These are phyloP conservation scores for Striga asiatica DNA, from an alignment of 257 asterid species.

Conservation along the genomic window DNA sequence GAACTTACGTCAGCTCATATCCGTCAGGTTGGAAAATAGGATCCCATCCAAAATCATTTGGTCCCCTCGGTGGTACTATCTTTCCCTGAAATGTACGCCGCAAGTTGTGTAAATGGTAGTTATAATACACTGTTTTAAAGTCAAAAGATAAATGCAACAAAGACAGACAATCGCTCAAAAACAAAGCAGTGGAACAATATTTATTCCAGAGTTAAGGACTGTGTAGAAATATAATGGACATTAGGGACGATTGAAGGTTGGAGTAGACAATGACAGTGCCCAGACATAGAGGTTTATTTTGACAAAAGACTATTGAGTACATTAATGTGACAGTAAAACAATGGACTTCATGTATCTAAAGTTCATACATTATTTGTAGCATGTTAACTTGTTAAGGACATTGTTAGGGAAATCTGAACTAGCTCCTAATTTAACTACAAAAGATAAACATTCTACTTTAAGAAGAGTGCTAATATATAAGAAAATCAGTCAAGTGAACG, in stretches of 20 bases:
- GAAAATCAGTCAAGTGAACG: background rate
- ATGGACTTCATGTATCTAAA: background rate
- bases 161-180: background rate
- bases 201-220: conserved; percentile 1
- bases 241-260: background rate
- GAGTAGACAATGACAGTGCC: background rate
- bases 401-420: background rate
- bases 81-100: conserved; percentile 55
- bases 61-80: conserved; percentile 85
- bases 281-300: background rate
- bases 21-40: conserved; percentile 91
- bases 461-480: background rate
- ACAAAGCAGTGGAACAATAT: background rate
- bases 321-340: background rate
- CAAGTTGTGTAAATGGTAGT: conserved; percentile 13
- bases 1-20: conserved; percentile 61
- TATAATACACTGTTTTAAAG: background rate
- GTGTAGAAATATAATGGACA: background rate
- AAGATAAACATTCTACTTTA: background rate
- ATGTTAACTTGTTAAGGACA: background rate
- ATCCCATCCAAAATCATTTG: conserved; percentile 96
- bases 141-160: background rate
- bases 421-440: background rate
- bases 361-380: background rate
- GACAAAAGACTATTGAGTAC: background rate